These are phyloP conservation scores for Torulaspora delbrueckii DNA, from an alignment of 805 yeast genomes.

Conservation along the genomic window DNA sequence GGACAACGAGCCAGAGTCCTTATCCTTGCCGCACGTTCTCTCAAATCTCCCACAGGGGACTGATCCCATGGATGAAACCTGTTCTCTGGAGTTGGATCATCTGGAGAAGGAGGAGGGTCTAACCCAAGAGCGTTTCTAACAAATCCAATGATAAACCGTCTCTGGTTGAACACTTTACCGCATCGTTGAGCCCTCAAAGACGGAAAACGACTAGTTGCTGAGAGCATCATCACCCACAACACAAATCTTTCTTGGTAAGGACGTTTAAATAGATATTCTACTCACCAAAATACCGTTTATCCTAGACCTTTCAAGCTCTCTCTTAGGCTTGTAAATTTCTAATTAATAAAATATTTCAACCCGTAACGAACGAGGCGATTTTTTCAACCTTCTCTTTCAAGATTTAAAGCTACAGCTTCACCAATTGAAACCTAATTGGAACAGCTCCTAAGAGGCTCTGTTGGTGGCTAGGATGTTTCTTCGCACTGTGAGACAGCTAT, in stretches of 20 bases:
- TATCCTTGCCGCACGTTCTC: constrained; percentile 88
- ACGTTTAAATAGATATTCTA: not conserved
- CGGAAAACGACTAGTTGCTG: constrained; percentile 5
- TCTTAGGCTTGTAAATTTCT: not conserved
- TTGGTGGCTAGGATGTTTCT: constrained; percentile 7
- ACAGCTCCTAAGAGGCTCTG: not conserved
- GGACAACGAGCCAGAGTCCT: constrained; percentile 88
- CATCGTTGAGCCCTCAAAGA: constrained; percentile 3
- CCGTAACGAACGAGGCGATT: constrained; percentile 3
- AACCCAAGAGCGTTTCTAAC: constrained; percentile 48
- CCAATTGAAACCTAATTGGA: not conserved
- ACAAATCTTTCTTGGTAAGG: not conserved
- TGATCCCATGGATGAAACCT: constrained; percentile 87
- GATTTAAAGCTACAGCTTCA: not conserved
- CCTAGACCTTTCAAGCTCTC: not conserved
- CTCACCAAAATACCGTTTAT: not conserved
- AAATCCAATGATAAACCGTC: constrained; percentile 36
- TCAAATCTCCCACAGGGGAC: constrained; percentile 80
- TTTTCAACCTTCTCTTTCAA: not conserved
- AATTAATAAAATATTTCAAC: constrained; percentile 1
- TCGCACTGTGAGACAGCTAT: constrained; percentile 10
- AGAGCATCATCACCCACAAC: constrained; percentile 4
- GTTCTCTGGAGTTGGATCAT: constrained; percentile 65
- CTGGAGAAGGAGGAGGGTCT: constrained; percentile 60
- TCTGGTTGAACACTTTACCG: constrained; percentile 9